Conservation (phyloP, 495 filamentous ascomycete species). For the Pseudoneurospora amorphoporcata region DNA sequence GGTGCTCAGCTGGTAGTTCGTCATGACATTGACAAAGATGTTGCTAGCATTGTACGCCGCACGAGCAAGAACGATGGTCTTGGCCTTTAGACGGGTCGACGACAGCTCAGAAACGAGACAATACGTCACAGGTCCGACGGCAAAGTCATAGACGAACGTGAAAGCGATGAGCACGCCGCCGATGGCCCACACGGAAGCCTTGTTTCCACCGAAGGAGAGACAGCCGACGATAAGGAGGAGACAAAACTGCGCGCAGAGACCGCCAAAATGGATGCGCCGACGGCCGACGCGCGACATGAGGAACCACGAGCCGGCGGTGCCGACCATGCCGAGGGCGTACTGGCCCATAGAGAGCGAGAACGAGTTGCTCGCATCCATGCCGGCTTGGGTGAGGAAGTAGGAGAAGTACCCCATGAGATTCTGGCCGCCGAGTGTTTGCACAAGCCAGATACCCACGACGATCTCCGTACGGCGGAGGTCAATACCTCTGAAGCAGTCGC, state of each 20-base stretch:
- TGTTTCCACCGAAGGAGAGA: constrained; percentile 14
- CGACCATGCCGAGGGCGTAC: constrained; percentile 40
- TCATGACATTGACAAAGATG: constrained; percentile 37
- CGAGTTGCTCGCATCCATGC: constrained; percentile 42
- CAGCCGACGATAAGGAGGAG: constrained; percentile 32
- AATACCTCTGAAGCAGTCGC: constrained; percentile 57
- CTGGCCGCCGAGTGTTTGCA: constrained; percentile 57
- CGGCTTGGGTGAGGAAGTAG: constrained; percentile 60
- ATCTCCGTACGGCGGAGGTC: constrained; percentile 60
- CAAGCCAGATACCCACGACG: constrained; percentile 53
- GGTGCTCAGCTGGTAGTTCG: constrained; percentile 39
- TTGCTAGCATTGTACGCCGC: constrained; percentile 41
- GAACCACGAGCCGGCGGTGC: constrained; percentile 42
- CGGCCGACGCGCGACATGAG: constrained; percentile 39
- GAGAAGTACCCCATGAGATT: constrained; percentile 60
- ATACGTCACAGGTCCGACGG: constrained; percentile 47
- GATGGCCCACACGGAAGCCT: constrained; percentile 25
- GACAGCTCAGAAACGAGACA: constrained; percentile 45
- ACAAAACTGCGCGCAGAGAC: constrained; percentile 25
- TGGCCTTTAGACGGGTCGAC: constrained; percentile 41
- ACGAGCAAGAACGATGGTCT: constrained; percentile 45
- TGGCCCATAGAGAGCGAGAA: constrained; percentile 35
- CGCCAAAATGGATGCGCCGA: constrained; percentile 39
- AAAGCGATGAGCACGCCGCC: constrained; percentile 41
- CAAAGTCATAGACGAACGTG: constrained; percentile 43